These are phyloP conservation scores for Sphagnum fallax DNA, from an alignment of 228 moss, liverwort and hornwort genomes.

Conservation along the genomic window DNA sequence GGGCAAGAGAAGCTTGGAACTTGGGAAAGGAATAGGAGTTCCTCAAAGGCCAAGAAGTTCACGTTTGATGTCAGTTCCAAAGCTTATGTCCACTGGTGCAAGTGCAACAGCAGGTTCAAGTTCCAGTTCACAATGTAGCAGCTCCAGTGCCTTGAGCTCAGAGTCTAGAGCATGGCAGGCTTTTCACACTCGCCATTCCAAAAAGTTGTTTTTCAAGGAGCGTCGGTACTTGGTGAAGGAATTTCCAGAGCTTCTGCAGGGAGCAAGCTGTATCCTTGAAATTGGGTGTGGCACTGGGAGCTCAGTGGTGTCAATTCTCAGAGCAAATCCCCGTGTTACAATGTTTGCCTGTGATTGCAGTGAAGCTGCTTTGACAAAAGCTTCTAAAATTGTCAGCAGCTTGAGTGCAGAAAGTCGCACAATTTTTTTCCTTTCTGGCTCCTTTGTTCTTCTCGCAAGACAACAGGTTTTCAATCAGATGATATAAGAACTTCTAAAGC, in stretches of 20 bases:
- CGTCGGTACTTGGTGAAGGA: constrained; percentile 75
- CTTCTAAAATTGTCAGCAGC: constrained; percentile 30
- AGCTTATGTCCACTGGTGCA: neutral
- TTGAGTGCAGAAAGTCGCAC: constrained; percentile 6
- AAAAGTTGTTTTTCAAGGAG: constrained; percentile 80
- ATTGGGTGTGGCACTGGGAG: constrained; percentile 90
- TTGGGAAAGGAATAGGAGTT: neutral
- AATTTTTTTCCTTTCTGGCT: constrained; percentile 55
- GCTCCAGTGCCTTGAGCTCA: too few relatives aligned
- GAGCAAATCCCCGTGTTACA: constrained; percentile 37
- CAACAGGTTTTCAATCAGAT: constrained; percentile 8
- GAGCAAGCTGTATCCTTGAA: constrained; percentile 46
- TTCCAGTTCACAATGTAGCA: neutral
- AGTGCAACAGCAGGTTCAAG: constrained; percentile 21
- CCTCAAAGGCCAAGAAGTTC: neutral
- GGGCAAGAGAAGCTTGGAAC: neutral
- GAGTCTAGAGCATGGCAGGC: constrained; percentile 37
- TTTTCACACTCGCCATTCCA: constrained; percentile 71
- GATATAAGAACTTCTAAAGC: neutral
- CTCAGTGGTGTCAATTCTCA: constrained; percentile 64
- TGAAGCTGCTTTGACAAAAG: constrained; percentile 60
- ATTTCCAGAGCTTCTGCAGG: constrained; percentile 64
- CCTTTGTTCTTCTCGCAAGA: constrained; percentile 44
- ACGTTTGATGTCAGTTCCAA: constrained; percentile 2
- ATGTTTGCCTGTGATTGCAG: constrained; percentile 84